Base-by-base conservation (phyloP, 345 rosid species). In the Camelina hispida region DNA sequence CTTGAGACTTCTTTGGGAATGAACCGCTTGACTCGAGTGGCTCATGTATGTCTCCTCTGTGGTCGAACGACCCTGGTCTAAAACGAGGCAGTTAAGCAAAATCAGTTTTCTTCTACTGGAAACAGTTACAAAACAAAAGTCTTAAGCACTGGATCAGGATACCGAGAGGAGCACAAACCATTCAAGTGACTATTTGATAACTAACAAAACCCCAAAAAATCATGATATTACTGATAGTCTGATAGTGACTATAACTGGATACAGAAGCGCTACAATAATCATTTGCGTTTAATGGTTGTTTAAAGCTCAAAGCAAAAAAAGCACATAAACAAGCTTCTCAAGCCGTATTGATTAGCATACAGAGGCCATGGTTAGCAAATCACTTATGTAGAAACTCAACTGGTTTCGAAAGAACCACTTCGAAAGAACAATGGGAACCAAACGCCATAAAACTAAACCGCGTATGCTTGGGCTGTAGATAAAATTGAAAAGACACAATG, bases 31-130 rank as follows among this genome's bases (percentile, higher is more conserved):
- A 63, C 66, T 86, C 91, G 2, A 72, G 53, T 35, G 85, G 85
- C 47, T 89, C 85, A 4, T 52, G 72, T 4, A 34, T 70, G 58
- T 56, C 86, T 32, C 84, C 83, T 71, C 82, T 84, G 72, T 81
- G 87, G 50, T 88, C 90, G 7, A 83, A 88, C 2, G 93, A 89
- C 35, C 83, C 88, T 3, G 84, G 85, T 83, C 97, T 91, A 82
- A 53, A 7, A 72, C 15, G 34, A 70, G 43, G 15, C 48, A 61
- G 38, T 44, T 15, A 68, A 69, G 18, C 42, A 62, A 32, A 0
- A 40, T 60, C 69, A 76, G 20, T 47, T 44, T 44, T 57, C 61
- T 44, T 57, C 61, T 23, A 20, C 4, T 61, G 48, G 51, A 37
- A 20, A 18, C 57, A 65, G 52, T 23, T 46, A 44, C 32, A 66